Evolutionary conservation across 345 rosid species (phyloP).

Genomic region (Eucalyptus caleyi): DNA sequence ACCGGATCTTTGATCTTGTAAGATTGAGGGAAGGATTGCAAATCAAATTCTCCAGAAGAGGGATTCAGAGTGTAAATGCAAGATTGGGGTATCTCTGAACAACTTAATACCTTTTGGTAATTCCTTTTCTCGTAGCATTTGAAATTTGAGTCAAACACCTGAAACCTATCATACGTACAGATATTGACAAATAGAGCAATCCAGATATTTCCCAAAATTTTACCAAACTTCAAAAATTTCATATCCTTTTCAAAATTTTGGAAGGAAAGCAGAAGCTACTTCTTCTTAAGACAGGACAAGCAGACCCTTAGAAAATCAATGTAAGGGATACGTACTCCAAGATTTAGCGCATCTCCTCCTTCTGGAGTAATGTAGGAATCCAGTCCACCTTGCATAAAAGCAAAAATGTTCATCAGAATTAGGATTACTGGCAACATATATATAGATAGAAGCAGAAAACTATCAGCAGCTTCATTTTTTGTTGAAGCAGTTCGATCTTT

Average conservation of each 20-base stretch:
- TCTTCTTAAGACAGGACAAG: neutral
- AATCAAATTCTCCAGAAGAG: neutral
- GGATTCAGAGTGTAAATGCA: neutral
- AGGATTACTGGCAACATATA: neutral
- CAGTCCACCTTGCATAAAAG: constrained; percentile 29
- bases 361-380: constrained; percentile 20
- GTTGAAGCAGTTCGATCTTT: neutral
- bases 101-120: neutral
- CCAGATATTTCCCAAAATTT: neutral
- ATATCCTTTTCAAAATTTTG: neutral
- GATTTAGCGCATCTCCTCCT: constrained; percentile 35
- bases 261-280: neutral
- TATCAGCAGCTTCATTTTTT: neutral
- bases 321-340: neutral
- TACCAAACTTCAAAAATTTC: neutral
- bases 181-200: neutral
- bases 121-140: neutral
- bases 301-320: neutral
- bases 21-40: neutral
- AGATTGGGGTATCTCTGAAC: neutral
- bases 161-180: neutral
- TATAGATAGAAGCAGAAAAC: neutral
- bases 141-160: neutral
- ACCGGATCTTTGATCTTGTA: neutral
- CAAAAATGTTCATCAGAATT: neutral